Conservation (phyloP, 179 eudicot genomes). For the Spergularia azorica region DNA sequence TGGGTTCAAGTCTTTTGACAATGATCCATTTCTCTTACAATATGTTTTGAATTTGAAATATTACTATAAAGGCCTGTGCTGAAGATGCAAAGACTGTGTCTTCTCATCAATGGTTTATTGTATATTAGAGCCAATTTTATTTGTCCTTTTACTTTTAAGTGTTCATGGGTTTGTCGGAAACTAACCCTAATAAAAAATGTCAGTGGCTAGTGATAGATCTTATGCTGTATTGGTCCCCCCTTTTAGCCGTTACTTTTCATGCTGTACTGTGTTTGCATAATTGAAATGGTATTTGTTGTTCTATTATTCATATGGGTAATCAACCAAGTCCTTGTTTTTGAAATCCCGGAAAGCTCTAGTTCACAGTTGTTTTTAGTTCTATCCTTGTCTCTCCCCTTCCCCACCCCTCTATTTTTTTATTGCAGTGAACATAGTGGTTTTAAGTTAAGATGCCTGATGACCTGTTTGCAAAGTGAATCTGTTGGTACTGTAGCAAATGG, state of each 20-base stretch:
- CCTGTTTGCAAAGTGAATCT: not conserved
- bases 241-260: not conserved
- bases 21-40: too few species aligned
- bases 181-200: too few species aligned
- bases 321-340: not conserved
- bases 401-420: not conserved
- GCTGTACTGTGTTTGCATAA: not conserved
- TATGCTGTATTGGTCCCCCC: too few species aligned
- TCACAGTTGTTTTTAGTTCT: not conserved
- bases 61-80: too few species aligned
- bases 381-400: not conserved
- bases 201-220: not conserved
- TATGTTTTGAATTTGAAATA: too few species aligned
- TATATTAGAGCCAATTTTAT: too few species aligned
- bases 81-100: too few species aligned
- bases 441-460: constrained; percentile 4
- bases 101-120: too few species aligned
- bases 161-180: too few species aligned
- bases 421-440: not conserved
- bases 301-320: not conserved
- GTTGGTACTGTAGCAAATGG: not conserved
- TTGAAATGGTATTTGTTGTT: not conserved
- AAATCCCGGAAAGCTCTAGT: not conserved
- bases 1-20: too few species aligned
- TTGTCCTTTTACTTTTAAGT: too few species aligned